A percentile compares a stretch with the other conserved stretches of the same genome.
Evolutionary conservation across 805 yeast genomes (phyloP).

Genomic region (Spencermartinsiella europaea): DNA sequence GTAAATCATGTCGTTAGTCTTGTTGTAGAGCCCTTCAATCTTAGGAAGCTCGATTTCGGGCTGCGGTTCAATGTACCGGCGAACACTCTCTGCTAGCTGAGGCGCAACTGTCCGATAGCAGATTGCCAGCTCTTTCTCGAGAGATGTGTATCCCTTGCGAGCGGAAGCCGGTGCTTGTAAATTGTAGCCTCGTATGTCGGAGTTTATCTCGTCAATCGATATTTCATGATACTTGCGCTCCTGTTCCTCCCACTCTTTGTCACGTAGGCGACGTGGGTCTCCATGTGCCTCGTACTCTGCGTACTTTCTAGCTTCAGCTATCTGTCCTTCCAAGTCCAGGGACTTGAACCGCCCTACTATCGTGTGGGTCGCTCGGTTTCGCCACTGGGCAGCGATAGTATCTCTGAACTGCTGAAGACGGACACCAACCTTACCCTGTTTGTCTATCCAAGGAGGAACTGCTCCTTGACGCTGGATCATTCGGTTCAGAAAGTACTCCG

Average conservation of each 20-base stretch:
- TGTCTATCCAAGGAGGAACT: slow-evolving; percentile 87
- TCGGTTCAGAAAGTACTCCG: slow-evolving; percentile 74
- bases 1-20: slow-evolving; percentile 9
- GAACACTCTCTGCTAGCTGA: slow-evolving; percentile 15
- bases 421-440: slow-evolving; percentile 51
- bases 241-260: slow-evolving; percentile 36
- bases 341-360: not conserved
- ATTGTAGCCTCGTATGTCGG: slow-evolving; percentile 51
- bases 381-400: slow-evolving; percentile 23
- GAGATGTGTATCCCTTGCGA: slow-evolving; percentile 47
- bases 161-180: slow-evolving; percentile 60
- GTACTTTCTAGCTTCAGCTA: not conserved
- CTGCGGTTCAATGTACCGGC: slow-evolving; percentile 5
- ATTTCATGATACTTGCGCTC: slow-evolving; percentile 32
- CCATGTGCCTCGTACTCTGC: not conserved
- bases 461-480: slow-evolving; percentile 69
- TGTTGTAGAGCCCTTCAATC: slow-evolving; percentile 1
- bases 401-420: slow-evolving; percentile 46
- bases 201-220: slow-evolving; percentile 41
- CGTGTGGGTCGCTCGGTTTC: slow-evolving; percentile 6
- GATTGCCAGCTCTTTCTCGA: slow-evolving; percentile 40
- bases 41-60: slow-evolving; percentile 1
- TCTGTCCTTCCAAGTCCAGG: not conserved
- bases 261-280: not conserved
- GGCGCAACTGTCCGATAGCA: slow-evolving; percentile 35